Base-by-base conservation (phyloP, 306 rosid genomes). In the Boehmeria nivea region DNA sequence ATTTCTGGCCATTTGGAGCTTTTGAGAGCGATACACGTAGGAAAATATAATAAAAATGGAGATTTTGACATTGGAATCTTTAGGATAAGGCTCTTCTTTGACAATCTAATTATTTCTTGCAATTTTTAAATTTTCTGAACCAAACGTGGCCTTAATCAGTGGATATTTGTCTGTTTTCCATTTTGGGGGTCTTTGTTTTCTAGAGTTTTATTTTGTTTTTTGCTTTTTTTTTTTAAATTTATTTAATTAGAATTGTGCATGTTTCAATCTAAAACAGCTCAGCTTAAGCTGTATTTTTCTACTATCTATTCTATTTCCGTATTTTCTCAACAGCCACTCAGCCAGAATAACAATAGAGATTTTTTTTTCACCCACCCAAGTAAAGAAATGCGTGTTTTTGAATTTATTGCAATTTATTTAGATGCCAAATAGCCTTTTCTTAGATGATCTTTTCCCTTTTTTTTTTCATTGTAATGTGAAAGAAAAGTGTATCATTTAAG, bases 221-320 rank as follows among this genome's bases (percentile, higher is more conserved):
- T 28, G 3, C 44, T 10, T 2, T 40, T 2, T 40, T 3, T 8
- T 2, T 21, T 16, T 54, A 34, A 31, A 31, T 12, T 17, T 34
- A 7, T 12, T 33, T 17, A 1, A 34, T 2, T 19, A 6, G 3
- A 16, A 1, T 14, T n/a, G n/a, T 8, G 8, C 26, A 20, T 4
- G 24, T 37, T 56, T 37, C 47, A 21, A 22, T 37, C 61, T 15
- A 16, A 8, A 22, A 57, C 63, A 57, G 63, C 51, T 42, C 39
- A 42, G 24, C 21, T 16, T 31, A 4, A 8, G 37, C 50, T 57
- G 63, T 23, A 31, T 53, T 1, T 21, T 48, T 26, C 23, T 33
- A 40, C 7, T 12, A 19, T 10, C 7, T 12, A 19, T 10, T 3
- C 4, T 28, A 17, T 54, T 5, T 19, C n/a, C 16, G 1, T 18